Evolutionary conservation across 495 filamentous ascomycete genomes (phyloP).

Genomic region (Cryomyces antarcticus): DNA sequence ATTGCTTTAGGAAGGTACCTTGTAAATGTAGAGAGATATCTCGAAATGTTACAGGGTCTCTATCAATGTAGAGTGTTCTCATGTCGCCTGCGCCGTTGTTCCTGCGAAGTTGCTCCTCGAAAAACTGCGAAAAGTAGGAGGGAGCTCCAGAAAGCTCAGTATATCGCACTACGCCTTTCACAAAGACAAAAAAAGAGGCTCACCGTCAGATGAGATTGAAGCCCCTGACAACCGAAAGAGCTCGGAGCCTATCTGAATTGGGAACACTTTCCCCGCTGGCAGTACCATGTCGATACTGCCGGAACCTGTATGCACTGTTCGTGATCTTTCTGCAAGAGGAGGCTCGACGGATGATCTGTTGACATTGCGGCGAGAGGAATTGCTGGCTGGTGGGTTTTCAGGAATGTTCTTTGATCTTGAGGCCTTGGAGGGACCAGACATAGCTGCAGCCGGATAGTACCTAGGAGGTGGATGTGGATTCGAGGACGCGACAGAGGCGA

Average conservation of each 20-base stretch:
- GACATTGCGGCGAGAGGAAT: no score
- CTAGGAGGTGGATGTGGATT: no score
- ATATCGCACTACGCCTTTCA: neutral
- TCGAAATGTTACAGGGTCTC: constrained; percentile 73
- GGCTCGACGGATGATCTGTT: no score
- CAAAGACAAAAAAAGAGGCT: constrained; percentile 19
- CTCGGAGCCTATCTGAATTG: constrained; percentile 85
- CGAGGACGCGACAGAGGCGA: no score
- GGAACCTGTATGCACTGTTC: no score
- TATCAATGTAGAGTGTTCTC: constrained; percentile 80
- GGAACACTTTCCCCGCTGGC: constrained; percentile 53
- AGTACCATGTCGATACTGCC: constrained; percentile 6
- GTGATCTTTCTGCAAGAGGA: no score
- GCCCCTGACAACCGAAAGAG: constrained; percentile 88
- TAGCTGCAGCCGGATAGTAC: no score
- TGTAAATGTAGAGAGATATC: constrained; percentile 86
- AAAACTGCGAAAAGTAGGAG: constrained; percentile 93
- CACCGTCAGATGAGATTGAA: constrained; percentile 87
- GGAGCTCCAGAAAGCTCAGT: constrained; percentile 56
- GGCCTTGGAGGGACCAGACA: no score
- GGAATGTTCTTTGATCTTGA: no score
- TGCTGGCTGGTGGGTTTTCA: no score
- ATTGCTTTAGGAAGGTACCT: constrained; percentile 13
- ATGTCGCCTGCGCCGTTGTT: constrained; percentile 35
- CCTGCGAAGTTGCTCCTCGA: constrained; percentile 56